Percentiles rank a stretch among this genome's conserved stretches.
phyloP scores from a whole-genome alignment of 768 basidiomycete species.

The Hericium coralloides region DNA sequence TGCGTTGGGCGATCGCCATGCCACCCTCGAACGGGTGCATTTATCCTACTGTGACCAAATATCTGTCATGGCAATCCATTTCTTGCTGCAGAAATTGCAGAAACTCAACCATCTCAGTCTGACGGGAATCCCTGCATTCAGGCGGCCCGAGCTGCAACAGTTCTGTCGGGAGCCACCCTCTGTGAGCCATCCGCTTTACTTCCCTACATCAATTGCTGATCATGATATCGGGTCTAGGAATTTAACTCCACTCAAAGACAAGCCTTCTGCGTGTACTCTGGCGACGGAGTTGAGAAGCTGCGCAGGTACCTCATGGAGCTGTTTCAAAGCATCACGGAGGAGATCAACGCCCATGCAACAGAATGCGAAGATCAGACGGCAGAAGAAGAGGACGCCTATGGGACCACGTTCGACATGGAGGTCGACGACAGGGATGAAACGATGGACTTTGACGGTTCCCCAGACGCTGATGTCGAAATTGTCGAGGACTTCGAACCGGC shows the following conservation, averaged over 20 bases:
- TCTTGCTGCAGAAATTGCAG: constrained; percentile 79
- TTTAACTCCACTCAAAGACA: constrained; percentile 85
- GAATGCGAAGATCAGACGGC: constrained; percentile 51
- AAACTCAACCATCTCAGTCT: constrained; percentile 91
- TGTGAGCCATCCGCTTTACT: constrained; percentile 35
- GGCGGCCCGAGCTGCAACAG: constrained; percentile 72
- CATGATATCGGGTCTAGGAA: constrained; percentile 41
- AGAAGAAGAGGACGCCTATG: constrained; percentile 24
- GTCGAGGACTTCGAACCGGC: not conserved
- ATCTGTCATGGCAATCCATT: constrained; percentile 84
- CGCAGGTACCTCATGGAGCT: constrained; percentile 70
- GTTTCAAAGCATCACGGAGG: constrained; percentile 67
- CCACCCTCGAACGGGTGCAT: constrained; percentile 90
- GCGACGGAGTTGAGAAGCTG: constrained; percentile 78
- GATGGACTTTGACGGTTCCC: not conserved
- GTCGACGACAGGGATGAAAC: constrained; percentile 24
- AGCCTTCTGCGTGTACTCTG: constrained; percentile 95
- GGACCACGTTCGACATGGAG: constrained; percentile 21
- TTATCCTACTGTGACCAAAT: constrained; percentile 96
- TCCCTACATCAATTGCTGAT: not conserved
- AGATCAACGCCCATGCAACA: constrained; percentile 29
- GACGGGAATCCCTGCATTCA: constrained; percentile 94
- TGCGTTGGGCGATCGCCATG: constrained; percentile 76
- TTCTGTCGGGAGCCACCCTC: constrained; percentile 86
- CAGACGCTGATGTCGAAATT: constrained; percentile 10